Percentiles rank a stretch among this genome's conserved stretches.
Evolutionary conservation across 805 yeast genomes (phyloP).

Genomic region (Candida incommunis): DNA sequence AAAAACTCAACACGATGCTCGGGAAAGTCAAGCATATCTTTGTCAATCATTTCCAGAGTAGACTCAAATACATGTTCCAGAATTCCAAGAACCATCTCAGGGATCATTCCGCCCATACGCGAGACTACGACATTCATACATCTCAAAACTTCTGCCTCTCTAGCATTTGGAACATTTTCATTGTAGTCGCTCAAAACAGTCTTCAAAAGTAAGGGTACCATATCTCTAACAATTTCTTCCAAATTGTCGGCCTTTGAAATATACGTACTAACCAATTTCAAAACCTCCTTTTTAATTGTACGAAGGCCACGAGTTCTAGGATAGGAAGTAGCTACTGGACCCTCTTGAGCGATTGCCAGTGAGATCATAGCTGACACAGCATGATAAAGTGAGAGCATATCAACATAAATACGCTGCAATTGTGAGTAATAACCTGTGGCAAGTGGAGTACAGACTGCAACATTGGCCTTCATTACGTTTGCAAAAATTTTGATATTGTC

Average conservation of each 20-base stretch:
- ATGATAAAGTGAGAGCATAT: slow-evolving; percentile 76
- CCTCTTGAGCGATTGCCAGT: slow-evolving; percentile 62
- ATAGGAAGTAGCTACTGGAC: slow-evolving; percentile 82
- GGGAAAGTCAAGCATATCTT: slow-evolving; percentile 91
- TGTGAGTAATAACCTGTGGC: slow-evolving; percentile 88
- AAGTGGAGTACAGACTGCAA: slow-evolving; percentile 84
- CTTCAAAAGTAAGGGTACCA: slow-evolving; percentile 67
- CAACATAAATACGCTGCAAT: slow-evolving; percentile 71
- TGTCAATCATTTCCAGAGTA: slow-evolving; percentile 89
- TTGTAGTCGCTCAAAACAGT: slow-evolving; percentile 85
- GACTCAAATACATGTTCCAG: slow-evolving; percentile 87
- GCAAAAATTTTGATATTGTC: slow-evolving; percentile 89
- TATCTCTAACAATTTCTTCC: slow-evolving; percentile 69
- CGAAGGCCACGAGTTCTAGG: slow-evolving; percentile 91
- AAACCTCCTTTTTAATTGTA: slow-evolving; percentile 88
- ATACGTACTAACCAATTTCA: slow-evolving; percentile 79
- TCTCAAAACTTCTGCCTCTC: slow-evolving; percentile 94
- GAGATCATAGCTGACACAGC: slow-evolving; percentile 84
- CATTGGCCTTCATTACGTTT: slow-evolving; percentile 88
- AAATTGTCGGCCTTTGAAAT: slow-evolving; percentile 73
- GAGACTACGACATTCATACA: slow-evolving; percentile 85
- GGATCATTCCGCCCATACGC: slow-evolving; percentile 76
- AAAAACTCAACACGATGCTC: slow-evolving; percentile 96
- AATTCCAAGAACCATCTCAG: slow-evolving; percentile 77
- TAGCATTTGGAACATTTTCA: slow-evolving; percentile 82